Conservation (phyloP, 306 rosid genomes). For the Glycine tomentella region DNA sequence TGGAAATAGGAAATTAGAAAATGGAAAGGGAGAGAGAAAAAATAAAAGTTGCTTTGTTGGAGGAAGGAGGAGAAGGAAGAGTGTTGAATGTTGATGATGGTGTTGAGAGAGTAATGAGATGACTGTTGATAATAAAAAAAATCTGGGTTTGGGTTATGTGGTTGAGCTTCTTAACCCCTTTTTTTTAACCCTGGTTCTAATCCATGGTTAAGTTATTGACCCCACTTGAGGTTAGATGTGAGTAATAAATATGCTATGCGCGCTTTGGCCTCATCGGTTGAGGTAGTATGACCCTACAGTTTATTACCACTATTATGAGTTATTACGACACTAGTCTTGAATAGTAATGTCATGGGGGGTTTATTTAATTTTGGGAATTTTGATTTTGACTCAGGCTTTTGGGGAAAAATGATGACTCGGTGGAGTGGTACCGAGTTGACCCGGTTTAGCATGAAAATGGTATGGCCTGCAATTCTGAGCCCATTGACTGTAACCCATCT, state of each 20-base stretch:
- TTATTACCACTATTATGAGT: slow-evolving; percentile 37
- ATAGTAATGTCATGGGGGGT: slow-evolving; percentile 6
- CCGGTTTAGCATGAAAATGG: slow-evolving; percentile 50
- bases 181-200: slow-evolving; percentile 85
- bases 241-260: slow-evolving; percentile 66
- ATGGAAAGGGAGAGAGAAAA: background rate
- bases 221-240: slow-evolving; percentile 74
- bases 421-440: slow-evolving; percentile 48
- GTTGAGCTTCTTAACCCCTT: slow-evolving; percentile 84
- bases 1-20: background rate
- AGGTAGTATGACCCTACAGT: slow-evolving; percentile 32
- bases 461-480: slow-evolving; percentile 60
- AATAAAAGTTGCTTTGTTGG: slow-evolving; percentile 38
- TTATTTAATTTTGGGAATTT: slow-evolving; percentile 30
- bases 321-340: slow-evolving; percentile 13
- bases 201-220: slow-evolving; percentile 82
- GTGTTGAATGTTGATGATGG: background rate
- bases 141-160: slow-evolving; percentile 70
- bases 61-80: background rate
- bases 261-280: slow-evolving; percentile 18
- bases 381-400: slow-evolving; percentile 23
- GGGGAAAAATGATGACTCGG: slow-evolving; percentile 44
- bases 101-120: slow-evolving; percentile 46
- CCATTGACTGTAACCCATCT: slow-evolving; percentile 67
- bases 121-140: slow-evolving; percentile 77